These are phyloP conservation scores for Vitis hybrid DNA, from an alignment of 177 flowering plant species.

Conservation along the genomic window DNA sequence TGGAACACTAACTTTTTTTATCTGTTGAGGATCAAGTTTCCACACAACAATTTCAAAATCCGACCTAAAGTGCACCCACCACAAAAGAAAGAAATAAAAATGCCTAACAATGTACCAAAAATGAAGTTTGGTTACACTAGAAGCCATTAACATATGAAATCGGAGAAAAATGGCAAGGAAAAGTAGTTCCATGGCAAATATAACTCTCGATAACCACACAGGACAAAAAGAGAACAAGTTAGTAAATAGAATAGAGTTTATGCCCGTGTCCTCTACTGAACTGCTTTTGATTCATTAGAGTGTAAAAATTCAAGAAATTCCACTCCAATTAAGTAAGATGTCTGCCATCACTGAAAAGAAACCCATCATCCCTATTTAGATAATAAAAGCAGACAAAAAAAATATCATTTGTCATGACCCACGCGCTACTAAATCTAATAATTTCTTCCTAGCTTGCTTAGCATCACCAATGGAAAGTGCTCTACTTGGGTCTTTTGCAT, in stretches of 20 bases:
- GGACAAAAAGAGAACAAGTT: constrained; percentile 21
- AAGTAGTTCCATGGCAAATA: constrained; percentile 7
- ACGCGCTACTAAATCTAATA: constrained; percentile 10
- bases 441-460: constrained; percentile 20
- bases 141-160: constrained; percentile 20
- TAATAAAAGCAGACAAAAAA: constrained; percentile 20
- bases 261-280: constrained; percentile 7
- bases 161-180: constrained; percentile 21
- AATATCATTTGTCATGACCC: constrained; percentile 9
- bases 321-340: constrained; percentile 14
- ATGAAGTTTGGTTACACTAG: constrained; percentile 11
- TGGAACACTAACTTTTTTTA: not conserved
- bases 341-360: constrained; percentile 37
- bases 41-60: not conserved
- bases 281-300: constrained; percentile 17
- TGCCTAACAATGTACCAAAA: not conserved
- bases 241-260: not conserved
- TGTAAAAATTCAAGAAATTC: constrained; percentile 5
- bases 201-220: constrained; percentile 16
- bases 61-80: constrained; percentile 20
- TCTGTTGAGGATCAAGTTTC: not conserved
- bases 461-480: constrained; percentile 20
- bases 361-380: constrained; percentile 11
- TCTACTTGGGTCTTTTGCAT: constrained; percentile 13
- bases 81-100: not conserved